These are phyloP conservation scores for Jackrogersella minutella DNA, from an alignment of 495 filamentous ascomycete species.

Conservation along the genomic window DNA sequence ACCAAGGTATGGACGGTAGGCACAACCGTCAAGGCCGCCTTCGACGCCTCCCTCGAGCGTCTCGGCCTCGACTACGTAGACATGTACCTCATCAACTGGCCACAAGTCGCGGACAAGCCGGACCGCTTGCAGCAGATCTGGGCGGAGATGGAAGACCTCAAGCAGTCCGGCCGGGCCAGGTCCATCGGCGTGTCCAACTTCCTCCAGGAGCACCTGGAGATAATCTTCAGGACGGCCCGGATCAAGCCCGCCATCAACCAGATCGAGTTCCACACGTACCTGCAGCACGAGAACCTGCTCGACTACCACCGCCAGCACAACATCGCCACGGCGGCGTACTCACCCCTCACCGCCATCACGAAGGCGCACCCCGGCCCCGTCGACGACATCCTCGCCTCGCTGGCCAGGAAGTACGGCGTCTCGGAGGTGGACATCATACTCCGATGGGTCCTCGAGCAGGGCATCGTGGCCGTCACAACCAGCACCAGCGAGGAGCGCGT, in stretches of 20 bases:
- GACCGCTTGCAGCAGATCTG: constrained; percentile 73
- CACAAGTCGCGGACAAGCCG: constrained; percentile 71
- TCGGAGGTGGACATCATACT: constrained; percentile 71
- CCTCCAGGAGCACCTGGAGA: constrained; percentile 70
- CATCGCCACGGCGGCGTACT: constrained; percentile 77
- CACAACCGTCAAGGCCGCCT: constrained; percentile 68
- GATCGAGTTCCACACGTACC: constrained; percentile 88
- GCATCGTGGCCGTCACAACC: constrained; percentile 79
- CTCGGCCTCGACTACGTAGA: constrained; percentile 84
- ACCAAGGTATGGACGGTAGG: constrained; percentile 72
- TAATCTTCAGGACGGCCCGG: constrained; percentile 70
- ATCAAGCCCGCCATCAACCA: constrained; percentile 78
- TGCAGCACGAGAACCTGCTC: constrained; percentile 76
- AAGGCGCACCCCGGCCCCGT: constrained; percentile 73
- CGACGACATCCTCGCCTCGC: constrained; percentile 63
- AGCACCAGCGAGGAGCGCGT: constrained; percentile 76
- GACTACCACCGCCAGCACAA: constrained; percentile 68
- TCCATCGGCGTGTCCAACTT: constrained; percentile 90
- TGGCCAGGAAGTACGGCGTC: constrained; percentile 83
- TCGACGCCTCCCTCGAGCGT: constrained; percentile 75
- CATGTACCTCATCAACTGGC: constrained; percentile 82
- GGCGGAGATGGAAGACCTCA: constrained; percentile 79
- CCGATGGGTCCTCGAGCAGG: constrained; percentile 84
- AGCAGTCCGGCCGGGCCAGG: constrained; percentile 72
- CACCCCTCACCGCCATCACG: constrained; percentile 69